Evolutionary conservation across 371 early-diverging fungal species (phyloP).

Genomic region (Syncephalastrum racemosum): DNA sequence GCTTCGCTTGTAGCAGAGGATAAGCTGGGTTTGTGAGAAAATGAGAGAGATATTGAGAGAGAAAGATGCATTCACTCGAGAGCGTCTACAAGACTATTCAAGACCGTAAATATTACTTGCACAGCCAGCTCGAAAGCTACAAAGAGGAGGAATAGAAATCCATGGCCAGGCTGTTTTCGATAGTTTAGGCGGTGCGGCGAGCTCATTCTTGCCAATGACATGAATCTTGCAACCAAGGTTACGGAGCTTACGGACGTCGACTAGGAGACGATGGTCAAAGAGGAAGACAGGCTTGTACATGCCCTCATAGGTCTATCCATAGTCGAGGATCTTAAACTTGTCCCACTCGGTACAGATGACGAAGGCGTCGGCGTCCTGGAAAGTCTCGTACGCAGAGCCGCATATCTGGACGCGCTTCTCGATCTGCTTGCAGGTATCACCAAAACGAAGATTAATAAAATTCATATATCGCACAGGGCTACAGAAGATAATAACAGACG

Average conservation of each 20-base stretch:
- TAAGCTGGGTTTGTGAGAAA: no score
- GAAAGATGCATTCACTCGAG: conserved; percentile 56
- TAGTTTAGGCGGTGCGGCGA: conserved; percentile 45
- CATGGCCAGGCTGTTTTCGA: no score
- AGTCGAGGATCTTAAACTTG: conserved; percentile 85
- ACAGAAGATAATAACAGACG: no score
- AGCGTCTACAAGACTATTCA: conserved; percentile 88
- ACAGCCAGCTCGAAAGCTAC: conserved; percentile 89
- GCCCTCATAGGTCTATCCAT: conserved; percentile 62
- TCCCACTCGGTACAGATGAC: conserved; percentile 93
- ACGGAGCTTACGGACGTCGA: conserved; percentile 72
- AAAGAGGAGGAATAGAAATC: conserved; percentile 32
- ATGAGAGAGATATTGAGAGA: no score
- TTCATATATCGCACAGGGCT: no score
- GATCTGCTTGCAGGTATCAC: conserved; percentile 59
- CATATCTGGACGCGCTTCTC: conserved; percentile 68
- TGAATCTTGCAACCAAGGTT: conserved; percentile 86
- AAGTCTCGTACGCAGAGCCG: conserved; percentile 66
- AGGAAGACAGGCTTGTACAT: conserved; percentile 92
- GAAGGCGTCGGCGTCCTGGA: conserved; percentile 77
- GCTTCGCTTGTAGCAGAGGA: no score
- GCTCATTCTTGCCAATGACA: conserved; percentile 75
- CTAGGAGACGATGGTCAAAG: conserved; percentile 90
- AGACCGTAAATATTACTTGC: conserved; percentile 90
- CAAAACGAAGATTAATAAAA: conserved; percentile 71